phyloP scores from a whole-genome alignment of 1,139 yeast genomes.

The Pichia sp. region DNA sequence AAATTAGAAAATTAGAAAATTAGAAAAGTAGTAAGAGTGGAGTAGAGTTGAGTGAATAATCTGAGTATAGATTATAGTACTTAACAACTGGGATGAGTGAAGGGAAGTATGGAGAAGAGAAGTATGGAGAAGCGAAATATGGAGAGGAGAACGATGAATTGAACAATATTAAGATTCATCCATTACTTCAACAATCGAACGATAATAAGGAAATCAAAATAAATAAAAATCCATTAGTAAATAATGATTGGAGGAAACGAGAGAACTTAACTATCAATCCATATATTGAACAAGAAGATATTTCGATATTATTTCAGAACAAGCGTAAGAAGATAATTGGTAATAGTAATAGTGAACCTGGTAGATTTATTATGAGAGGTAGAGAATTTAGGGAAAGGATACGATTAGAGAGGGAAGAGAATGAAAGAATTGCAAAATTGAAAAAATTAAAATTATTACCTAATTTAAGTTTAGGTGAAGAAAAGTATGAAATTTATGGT shows the following conservation, averaged over 20 bases:
- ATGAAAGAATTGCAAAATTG: constrained; percentile 13
- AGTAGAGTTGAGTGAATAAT: too few relatives aligned
- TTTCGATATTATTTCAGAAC: neutral
- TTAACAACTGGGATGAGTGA: neutral
- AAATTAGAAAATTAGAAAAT: too few relatives aligned
- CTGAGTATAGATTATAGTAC: too few relatives aligned
- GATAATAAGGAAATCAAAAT: neutral
- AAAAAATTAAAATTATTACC: constrained; percentile 39
- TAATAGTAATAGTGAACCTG: constrained; percentile 37
- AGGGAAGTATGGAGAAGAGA: neutral
- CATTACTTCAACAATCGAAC: constrained; percentile 35
- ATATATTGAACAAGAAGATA: constrained; percentile 1
- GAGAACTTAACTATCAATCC: neutral
- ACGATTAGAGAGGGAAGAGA: constrained; percentile 29
- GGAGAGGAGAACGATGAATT: constrained; percentile 14
- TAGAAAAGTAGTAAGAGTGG: too few relatives aligned
- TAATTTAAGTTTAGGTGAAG: constrained; percentile 45
- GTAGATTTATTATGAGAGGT: constrained; percentile 58
- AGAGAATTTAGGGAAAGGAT: constrained; percentile 40
- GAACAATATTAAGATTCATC: constrained; percentile 49
- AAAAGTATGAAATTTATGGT: constrained; percentile 33
- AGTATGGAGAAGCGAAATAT: too few relatives aligned
- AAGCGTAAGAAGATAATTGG: constrained; percentile 23
- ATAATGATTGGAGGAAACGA: constrained; percentile 2
- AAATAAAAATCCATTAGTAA: neutral